A percentile compares a stretch with the other conserved stretches of the same genome.
Evolutionary conservation across 805 yeast species (phyloP).

Genomic region (Starmera caribaea): DNA sequence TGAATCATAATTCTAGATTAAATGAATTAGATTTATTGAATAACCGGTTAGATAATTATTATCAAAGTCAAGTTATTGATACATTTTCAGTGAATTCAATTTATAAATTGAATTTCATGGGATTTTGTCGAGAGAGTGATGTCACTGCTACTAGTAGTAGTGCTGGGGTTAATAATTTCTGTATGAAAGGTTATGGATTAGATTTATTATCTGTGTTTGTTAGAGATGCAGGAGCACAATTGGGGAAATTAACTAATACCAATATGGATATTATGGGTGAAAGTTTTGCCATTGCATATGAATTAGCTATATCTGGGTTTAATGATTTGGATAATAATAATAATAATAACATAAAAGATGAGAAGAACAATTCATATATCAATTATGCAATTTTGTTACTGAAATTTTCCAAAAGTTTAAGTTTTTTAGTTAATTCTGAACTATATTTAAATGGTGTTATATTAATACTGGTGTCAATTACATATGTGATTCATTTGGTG

Average conservation of each 20-base stretch:
- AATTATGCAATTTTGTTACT: slow-evolving; percentile 18
- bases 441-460: slow-evolving; percentile 2
- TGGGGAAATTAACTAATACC: slow-evolving; percentile 31
- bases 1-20: no score
- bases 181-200: slow-evolving; percentile 32
- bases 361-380: slow-evolving; percentile 7
- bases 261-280: slow-evolving; percentile 30
- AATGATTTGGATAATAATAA: slow-evolving; percentile 15
- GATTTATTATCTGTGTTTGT: slow-evolving; percentile 38
- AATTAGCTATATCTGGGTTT: slow-evolving; percentile 21
- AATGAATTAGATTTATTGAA: slow-evolving; percentile 11
- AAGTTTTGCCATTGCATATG: slow-evolving; percentile 31
- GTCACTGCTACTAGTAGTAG: slow-evolving; percentile 17
- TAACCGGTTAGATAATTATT: slow-evolving; percentile 15
- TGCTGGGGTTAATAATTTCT: slow-evolving; percentile 8
- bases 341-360: no score
- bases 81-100: slow-evolving; percentile 33
- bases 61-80: slow-evolving; percentile 27
- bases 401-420: slow-evolving; percentile 17
- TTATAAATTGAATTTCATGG: slow-evolving; percentile 35
- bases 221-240: slow-evolving; percentile 40
- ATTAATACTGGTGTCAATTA: no score
- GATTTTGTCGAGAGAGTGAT: slow-evolving; percentile 33
- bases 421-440: slow-evolving; percentile 9
- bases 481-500: no score